Percentiles rank a stretch among this genome's conserved stretches.
phyloP scores from a whole-genome alignment of 1,284 basidiomycete genomes.

The Malassezia dermatis region DNA sequence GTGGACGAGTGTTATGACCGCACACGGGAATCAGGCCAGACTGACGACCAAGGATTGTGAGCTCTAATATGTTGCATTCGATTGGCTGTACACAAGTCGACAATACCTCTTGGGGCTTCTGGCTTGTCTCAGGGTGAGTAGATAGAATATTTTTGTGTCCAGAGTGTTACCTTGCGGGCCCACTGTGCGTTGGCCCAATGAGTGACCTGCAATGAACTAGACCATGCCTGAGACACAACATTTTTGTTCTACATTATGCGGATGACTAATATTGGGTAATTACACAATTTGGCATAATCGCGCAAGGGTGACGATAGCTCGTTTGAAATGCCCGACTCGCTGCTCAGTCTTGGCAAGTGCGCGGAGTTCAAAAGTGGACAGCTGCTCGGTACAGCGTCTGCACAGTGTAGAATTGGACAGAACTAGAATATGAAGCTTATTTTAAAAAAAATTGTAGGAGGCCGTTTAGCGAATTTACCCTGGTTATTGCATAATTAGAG shows the following conservation, averaged over 20 bases:
- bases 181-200: not conserved
- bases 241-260: not conserved
- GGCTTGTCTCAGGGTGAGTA: not conserved
- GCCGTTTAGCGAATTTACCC: not conserved
- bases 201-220: not conserved
- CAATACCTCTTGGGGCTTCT: not conserved
- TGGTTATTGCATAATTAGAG: not conserved
- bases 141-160: not conserved
- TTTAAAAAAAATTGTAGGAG: not conserved
- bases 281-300: not conserved
- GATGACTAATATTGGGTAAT: not conserved
- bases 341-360: not conserved
- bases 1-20: not conserved
- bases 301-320: not conserved
- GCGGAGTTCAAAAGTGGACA: not conserved
- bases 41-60: not conserved
- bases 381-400: not conserved
- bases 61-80: not conserved
- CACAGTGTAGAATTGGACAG: not conserved
- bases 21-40: constrained; percentile 2
- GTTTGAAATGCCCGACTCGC: not conserved
- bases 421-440: not conserved
- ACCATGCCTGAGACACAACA: not conserved
- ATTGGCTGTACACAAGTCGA: not conserved
- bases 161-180: not conserved